These are phyloP conservation scores for Scutellaria baicalensis DNA, from an alignment of 257 asterid species.

Conservation along the genomic window DNA sequence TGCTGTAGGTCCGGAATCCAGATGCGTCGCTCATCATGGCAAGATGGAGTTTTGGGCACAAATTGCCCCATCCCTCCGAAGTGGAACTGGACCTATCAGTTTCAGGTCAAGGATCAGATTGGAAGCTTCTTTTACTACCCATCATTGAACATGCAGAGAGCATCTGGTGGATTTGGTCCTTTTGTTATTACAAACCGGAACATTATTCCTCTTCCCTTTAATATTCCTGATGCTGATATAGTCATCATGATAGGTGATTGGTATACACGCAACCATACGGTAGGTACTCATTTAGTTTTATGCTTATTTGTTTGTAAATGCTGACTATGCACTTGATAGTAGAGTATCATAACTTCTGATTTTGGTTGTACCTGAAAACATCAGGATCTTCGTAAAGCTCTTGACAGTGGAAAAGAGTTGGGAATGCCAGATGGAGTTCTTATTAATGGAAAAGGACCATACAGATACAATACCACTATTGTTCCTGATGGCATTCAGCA, in stretches of 20 bases:
- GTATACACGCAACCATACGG: conserved; percentile 79
- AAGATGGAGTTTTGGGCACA: conserved; percentile 93
- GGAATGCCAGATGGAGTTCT: conserved; percentile 98
- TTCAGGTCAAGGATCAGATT: conserved; percentile 96
- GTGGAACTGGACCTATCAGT: conserved; percentile 93
- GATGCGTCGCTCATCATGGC: conserved; percentile 93
- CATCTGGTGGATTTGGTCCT: conserved; percentile 91
- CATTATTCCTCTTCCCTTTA: conserved; percentile 62
- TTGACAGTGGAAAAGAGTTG: conserved; percentile 61
- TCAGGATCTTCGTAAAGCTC: conserved; percentile 59
- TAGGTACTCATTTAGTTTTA: conserved; percentile 14
- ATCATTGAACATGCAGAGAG: conserved; percentile 79
- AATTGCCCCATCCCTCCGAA: conserved; percentile 78
- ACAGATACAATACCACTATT: conserved; percentile 62
- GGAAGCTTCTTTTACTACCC: conserved; percentile 93
- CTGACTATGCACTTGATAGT: background rate
- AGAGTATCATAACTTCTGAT: background rate
- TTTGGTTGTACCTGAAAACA: background rate
- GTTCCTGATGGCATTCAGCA: conserved; percentile 82
- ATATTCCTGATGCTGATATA: conserved; percentile 76
- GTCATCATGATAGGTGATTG: conserved; percentile 88
- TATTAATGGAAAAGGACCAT: conserved; percentile 96
- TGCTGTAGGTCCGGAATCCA: conserved; percentile 78
- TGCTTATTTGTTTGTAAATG: background rate
- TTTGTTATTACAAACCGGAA: conserved; percentile 56